phyloP scores from a whole-genome alignment of 2,329 filamentous ascomycete species.

The Fonsecaea monophora region DNA sequence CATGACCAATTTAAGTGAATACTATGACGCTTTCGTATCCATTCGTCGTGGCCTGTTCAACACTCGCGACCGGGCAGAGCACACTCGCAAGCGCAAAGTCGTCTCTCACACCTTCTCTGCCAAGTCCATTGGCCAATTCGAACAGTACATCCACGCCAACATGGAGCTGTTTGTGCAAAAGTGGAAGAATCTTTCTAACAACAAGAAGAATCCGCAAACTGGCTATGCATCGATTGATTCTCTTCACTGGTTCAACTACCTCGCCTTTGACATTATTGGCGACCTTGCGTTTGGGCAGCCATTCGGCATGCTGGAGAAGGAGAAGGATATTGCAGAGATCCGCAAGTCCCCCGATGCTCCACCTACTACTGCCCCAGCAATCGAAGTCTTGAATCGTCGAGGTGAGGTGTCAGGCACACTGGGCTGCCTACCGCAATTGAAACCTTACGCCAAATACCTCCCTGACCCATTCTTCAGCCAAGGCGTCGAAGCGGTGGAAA shows the following conservation, averaged over 20 bases:
- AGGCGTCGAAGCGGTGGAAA: constrained; percentile 75
- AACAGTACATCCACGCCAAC: constrained; percentile 85
- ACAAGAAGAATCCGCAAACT: constrained; percentile 51
- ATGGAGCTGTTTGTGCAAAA: constrained; percentile 74
- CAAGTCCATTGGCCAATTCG: constrained; percentile 82
- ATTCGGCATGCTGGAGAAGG: constrained; percentile 81
- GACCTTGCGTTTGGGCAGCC: constrained; percentile 74
- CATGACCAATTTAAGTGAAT: constrained; percentile 64
- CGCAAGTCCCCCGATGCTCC: constrained; percentile 65
- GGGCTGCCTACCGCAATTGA: constrained; percentile 74
- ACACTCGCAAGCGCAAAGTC: constrained; percentile 87
- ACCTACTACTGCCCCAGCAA: constrained; percentile 75
- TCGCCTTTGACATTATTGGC: constrained; percentile 66
- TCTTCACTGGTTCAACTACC: constrained; percentile 79
- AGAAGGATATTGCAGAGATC: constrained; percentile 78
- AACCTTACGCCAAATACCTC: constrained; percentile 79
- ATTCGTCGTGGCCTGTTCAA: constrained; percentile 89
- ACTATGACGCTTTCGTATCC: constrained; percentile 90
- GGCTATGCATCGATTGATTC: constrained; percentile 72
- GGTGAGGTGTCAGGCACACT: constrained; percentile 85
- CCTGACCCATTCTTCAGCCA: constrained; percentile 82
- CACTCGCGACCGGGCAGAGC: constrained; percentile 79
- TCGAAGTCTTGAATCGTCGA: constrained; percentile 85
- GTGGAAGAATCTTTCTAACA: constrained; percentile 70
- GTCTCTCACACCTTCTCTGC: constrained; percentile 85